Evolutionary conservation across 2,329 filamentous ascomycete species (phyloP), one percentile per base, ranked within the genome.

Genomic region (Cadophora luteo-olivacea): DNA sequence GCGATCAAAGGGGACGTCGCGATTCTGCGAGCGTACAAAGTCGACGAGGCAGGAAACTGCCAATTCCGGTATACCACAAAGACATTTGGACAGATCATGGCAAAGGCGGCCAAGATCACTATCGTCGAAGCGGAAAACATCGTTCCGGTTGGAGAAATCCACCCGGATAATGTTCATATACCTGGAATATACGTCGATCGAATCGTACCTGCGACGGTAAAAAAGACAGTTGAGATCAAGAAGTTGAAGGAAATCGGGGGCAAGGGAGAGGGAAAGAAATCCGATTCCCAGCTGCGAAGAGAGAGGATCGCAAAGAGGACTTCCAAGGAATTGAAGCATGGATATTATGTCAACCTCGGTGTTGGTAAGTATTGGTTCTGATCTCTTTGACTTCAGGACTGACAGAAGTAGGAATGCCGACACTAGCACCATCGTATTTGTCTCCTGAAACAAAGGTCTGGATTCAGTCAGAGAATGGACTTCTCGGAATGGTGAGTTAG

Each of bases 81-180:
- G 78, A 89, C 90, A 0, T 94, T 93, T 72, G 91, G 89, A 0
- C 86, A 88, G 6, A 85, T 92, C 70, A 93, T 94, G 91, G 93
- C 91, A 69, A 94, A 95, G 80, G 92, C 92, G 0, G 93, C 92
- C 0, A 87, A 86, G 60, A 76, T 92, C 49, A 91, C 92, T 32
- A 94, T 97, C 51, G 92, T 96, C 48, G 93, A 97, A 78, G 93
- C 93, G 1, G 93, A 97, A 76, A 86, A 95, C 71, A 93, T 97
- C 68, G 93, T 97, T 64, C 88, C 91, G 2, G 80, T 89, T 1
- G 93, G 93, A 29, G 86, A 87, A 1, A 90, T 97, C 49, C 85
- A 90, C 64, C 89, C 93, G 2, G 89, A 92, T 69, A 87, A 89
- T 54, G 89, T 97, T 5, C 89, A 96, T 75, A 84, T 97, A 3